Conservation (phyloP, 2,329 filamentous ascomycete species). For the Ambrosiella xylebori region DNA sequence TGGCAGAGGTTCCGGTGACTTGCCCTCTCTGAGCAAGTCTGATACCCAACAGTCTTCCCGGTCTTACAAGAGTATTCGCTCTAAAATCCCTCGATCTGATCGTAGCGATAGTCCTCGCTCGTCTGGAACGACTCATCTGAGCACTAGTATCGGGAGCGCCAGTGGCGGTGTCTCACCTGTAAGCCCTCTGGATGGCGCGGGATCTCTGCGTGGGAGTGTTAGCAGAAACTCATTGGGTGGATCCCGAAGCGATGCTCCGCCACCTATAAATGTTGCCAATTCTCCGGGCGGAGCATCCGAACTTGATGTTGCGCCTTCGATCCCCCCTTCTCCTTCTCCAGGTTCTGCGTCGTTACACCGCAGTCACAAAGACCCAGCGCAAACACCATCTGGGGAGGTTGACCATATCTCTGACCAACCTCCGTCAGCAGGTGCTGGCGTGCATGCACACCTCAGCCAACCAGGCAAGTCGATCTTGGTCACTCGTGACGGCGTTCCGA, state of each 20-base stretch:
- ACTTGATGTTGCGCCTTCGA: constrained; percentile 7
- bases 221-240: constrained; percentile 2
- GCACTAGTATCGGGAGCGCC: constrained; percentile 35
- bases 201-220: constrained; percentile 14
- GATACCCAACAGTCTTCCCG: constrained; percentile 86
- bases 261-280: constrained; percentile 21
- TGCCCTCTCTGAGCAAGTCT: constrained; percentile 73
- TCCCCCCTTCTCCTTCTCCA: constrained; percentile 9
- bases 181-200: constrained; percentile 1
- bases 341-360: constrained; percentile 77
- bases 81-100: constrained; percentile 65
- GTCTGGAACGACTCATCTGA: constrained; percentile 44
- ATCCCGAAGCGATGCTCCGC: constrained; percentile 19
- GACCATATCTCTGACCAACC: constrained; percentile 87
- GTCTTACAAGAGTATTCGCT: constrained; percentile 69
- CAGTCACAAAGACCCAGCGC: constrained; percentile 57
- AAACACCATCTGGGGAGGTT: constrained; percentile 78
- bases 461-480: constrained; percentile 83
- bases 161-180: constrained; percentile 17
- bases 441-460: constrained; percentile 42
- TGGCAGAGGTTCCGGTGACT: constrained; percentile 4
- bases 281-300: constrained; percentile 17
- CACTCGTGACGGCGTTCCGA: constrained; percentile 55
- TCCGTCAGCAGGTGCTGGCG: constrained; percentile 46
- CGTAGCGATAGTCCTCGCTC: constrained; percentile 67